phyloP scores from a whole-genome alignment of 2,329 filamentous ascomycete species.

The Rhexocercosporidium sp. region DNA sequence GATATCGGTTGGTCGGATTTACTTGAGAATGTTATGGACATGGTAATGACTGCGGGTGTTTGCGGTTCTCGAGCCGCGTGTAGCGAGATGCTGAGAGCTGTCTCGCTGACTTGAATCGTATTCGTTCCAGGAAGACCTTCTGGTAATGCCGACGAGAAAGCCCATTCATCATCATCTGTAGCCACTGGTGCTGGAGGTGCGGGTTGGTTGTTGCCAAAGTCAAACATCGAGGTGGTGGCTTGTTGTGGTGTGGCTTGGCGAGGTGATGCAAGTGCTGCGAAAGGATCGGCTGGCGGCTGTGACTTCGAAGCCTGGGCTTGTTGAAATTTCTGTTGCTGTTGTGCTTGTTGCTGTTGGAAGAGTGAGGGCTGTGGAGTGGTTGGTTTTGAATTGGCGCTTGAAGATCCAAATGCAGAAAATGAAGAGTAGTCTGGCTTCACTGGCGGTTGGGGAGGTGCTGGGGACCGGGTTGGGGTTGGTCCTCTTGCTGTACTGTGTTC shows the following conservation, averaged over 20 bases:
- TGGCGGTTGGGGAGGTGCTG: slow-evolving; percentile 31
- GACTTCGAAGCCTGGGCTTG: slow-evolving; percentile 40
- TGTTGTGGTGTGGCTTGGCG: slow-evolving; percentile 53
- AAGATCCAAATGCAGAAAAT: slow-evolving; percentile 60
- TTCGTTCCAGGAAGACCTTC: slow-evolving; percentile 54
- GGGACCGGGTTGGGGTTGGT: slow-evolving; percentile 48
- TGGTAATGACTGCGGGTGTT: slow-evolving; percentile 57
- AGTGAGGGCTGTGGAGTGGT: slow-evolving; percentile 57
- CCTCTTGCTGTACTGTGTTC: slow-evolving; percentile 63
- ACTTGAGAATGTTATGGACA: slow-evolving; percentile 86
- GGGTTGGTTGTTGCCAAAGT: slow-evolving; percentile 45
- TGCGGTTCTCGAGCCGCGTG: slow-evolving; percentile 63
- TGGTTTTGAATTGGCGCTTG: slow-evolving; percentile 54
- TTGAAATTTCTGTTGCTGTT: slow-evolving; percentile 30
- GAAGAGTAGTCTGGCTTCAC: slow-evolving; percentile 51
- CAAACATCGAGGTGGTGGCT: slow-evolving; percentile 55
- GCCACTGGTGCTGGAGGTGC: slow-evolving; percentile 47
- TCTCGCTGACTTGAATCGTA: slow-evolving; percentile 71
- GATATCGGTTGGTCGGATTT: slow-evolving; percentile 71
- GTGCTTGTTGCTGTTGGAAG: slow-evolving; percentile 48
- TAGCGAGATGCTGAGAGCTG: slow-evolving; percentile 74
- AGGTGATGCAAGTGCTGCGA: slow-evolving; percentile 54
- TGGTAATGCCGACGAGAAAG: slow-evolving; percentile 86
- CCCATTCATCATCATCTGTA: slow-evolving; percentile 88
- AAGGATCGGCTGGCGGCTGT: slow-evolving; percentile 59